Conservation (phyloP, 2,329 filamentous ascomycete genomes). For the Bipolaris gigantea region DNA sequence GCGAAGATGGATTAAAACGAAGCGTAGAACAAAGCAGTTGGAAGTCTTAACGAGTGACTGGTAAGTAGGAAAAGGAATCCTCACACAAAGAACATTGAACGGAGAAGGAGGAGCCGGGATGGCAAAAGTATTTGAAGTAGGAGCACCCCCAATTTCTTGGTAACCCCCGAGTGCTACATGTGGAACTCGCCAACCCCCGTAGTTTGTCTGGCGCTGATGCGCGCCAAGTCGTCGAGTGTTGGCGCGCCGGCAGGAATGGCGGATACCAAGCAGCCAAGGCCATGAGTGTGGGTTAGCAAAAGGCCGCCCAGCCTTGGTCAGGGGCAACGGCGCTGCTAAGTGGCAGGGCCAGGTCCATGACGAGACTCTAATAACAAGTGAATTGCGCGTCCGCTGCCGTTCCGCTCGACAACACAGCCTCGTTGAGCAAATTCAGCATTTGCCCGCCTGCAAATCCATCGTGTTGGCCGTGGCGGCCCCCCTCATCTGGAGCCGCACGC, state of each 20-base stretch:
- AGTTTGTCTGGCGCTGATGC: constrained; percentile 32
- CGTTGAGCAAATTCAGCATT: constrained; percentile 6
- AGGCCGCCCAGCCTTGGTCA: constrained; percentile 42
- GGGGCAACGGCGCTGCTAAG: constrained; percentile 27
- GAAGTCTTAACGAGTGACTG: constrained; percentile 44
- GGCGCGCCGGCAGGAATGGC: constrained; percentile 29
- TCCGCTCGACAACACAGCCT: constrained; percentile 9
- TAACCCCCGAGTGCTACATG: constrained; percentile 28
- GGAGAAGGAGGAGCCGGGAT: constrained; percentile 20
- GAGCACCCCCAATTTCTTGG: constrained; percentile 31
- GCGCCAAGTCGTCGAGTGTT: constrained; percentile 38
- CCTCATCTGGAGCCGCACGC: constrained; percentile 3
- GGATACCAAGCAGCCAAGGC: constrained; percentile 39
- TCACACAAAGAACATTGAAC: constrained; percentile 34
- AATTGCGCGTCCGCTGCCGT: constrained; percentile 13
- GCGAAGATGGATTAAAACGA: constrained; percentile 33
- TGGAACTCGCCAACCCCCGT: constrained; percentile 45
- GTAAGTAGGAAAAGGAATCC: constrained; percentile 31
- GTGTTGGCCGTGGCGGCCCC: not conserved
- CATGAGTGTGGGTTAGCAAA: constrained; percentile 28
- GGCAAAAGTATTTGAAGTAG: constrained; percentile 37
- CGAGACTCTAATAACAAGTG: constrained; percentile 7
- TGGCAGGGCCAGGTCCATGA: constrained; percentile 14
- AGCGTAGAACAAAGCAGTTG: constrained; percentile 24
- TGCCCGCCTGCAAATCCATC: not conserved